These are phyloP conservation scores for Taxawa tesnikishii DNA, from an alignment of 2,329 filamentous ascomycete species.

Conservation along the genomic window DNA sequence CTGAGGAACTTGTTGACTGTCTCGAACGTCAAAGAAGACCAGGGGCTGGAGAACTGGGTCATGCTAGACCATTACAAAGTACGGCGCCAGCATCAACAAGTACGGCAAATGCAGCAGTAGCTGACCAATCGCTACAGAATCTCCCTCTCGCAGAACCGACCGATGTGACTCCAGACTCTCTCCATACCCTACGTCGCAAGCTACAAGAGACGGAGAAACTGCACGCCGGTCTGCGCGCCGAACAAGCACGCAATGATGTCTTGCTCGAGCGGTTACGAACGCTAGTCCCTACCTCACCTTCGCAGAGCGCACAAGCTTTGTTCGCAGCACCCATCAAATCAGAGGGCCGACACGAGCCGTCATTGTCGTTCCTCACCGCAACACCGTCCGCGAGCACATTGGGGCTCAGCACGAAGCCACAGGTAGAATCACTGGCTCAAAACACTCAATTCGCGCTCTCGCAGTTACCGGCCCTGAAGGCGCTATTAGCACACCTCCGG, in stretches of 20 bases:
- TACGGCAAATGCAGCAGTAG: too few relatives aligned
- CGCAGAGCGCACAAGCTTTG: slow-evolving; percentile 3
- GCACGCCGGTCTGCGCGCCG: slow-evolving; percentile 55
- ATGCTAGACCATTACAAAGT: slow-evolving; percentile 76
- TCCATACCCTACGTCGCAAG: slow-evolving; percentile 60
- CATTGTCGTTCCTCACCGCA: slow-evolving; percentile 46
- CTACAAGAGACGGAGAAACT: slow-evolving; percentile 69
- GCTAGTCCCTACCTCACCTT: slow-evolving; percentile 32
- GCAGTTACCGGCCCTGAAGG: slow-evolving; percentile 68
- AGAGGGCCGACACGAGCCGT: slow-evolving; percentile 9
- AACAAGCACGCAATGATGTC: slow-evolving; percentile 59
- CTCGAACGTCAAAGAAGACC: slow-evolving; percentile 25
- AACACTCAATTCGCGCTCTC: slow-evolving; percentile 68
- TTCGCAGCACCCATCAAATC: slow-evolving; percentile 4
- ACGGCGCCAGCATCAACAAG: slow-evolving; percentile 8
- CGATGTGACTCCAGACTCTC: slow-evolving; percentile 54
- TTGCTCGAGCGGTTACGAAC: slow-evolving; percentile 53
- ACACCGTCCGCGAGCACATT: slow-evolving; percentile 33
- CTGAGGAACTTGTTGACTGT: slow-evolving; percentile 57
- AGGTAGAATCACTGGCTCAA: slow-evolving; percentile 47
- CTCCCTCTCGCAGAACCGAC: too few relatives aligned
- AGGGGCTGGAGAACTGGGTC: slow-evolving; percentile 56
- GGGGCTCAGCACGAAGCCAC: slow-evolving; percentile 28
- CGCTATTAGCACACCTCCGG: slow-evolving; percentile 54
- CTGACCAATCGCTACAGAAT: too few relatives aligned